Conservation (phyloP, 495 filamentous ascomycete genomes). For the Penicillium herquei region DNA sequence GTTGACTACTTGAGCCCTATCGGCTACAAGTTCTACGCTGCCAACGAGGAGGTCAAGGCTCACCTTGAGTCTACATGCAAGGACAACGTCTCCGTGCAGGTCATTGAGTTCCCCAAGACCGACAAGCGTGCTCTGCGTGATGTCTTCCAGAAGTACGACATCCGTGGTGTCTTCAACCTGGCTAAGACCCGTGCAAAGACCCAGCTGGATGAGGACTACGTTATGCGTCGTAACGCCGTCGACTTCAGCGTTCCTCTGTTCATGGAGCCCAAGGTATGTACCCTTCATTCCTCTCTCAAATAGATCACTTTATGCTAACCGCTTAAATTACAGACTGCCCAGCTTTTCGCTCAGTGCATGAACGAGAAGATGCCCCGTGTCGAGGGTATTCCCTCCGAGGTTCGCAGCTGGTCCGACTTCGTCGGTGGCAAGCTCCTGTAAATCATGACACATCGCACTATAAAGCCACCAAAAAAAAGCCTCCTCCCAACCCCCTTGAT, state of each 20-base stretch:
- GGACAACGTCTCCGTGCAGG: slow-evolving; percentile 68
- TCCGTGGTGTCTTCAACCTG: slow-evolving; percentile 94
- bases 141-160: slow-evolving; percentile 96
- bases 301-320: too few species aligned
- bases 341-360: slow-evolving; percentile 95
- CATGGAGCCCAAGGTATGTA: slow-evolving; percentile 95
- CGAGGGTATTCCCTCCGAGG: slow-evolving; percentile 84
- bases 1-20: slow-evolving; percentile 84
- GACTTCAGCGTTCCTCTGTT: slow-evolving; percentile 97
- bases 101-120: slow-evolving; percentile 95
- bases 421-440: slow-evolving; percentile 88
- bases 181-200: slow-evolving; percentile 80
- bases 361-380: slow-evolving; percentile 83
- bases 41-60: slow-evolving; percentile 73
- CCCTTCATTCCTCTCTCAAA: too few species aligned
- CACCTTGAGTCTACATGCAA: slow-evolving; percentile 72
- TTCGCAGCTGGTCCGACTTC: slow-evolving; percentile 91
- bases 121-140: slow-evolving; percentile 94
- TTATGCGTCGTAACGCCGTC: slow-evolving; percentile 97
- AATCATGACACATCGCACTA: slow-evolving; percentile 22
- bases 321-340: slow-evolving; percentile 66
- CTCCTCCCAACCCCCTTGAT: neutral
- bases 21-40: slow-evolving; percentile 90
- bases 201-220: slow-evolving; percentile 89
- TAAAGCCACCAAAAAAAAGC: slow-evolving; percentile 22